Evolutionary conservation across 106 monocot genomes (phyloP).

Genomic region (Phalaenopsis aphrodite): DNA sequence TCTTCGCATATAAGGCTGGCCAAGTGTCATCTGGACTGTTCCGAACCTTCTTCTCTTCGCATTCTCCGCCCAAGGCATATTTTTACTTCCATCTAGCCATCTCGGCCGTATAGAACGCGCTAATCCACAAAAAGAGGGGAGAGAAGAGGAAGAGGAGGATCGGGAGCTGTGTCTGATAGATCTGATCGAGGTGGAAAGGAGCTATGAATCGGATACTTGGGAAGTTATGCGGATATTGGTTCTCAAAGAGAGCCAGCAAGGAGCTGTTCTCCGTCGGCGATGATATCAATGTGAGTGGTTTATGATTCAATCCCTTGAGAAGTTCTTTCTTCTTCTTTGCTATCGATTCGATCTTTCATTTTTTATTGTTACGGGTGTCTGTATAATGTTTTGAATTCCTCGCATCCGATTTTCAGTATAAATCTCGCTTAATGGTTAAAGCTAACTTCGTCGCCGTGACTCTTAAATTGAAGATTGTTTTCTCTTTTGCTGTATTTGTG

Average conservation of each 20-base stretch:
- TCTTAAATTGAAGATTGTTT: no score
- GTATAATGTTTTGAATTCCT: not conserved
- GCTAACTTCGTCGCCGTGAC: not conserved
- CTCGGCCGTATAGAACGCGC: not conserved
- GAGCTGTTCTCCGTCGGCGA: constrained; percentile 54
- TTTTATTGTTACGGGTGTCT: not conserved
- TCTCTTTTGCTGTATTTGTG: not conserved
- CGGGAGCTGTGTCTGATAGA: not conserved
- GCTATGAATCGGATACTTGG: constrained; percentile 47
- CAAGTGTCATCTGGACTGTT: not conserved
- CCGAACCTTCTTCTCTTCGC: not conserved
- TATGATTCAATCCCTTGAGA: not conserved
- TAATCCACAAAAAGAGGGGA: not conserved
- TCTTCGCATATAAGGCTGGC: not conserved
- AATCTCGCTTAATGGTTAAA: not conserved
- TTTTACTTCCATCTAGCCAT: not conserved
- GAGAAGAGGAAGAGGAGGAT: not conserved
- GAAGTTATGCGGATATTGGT: constrained; percentile 47
- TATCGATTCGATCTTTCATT: not conserved
- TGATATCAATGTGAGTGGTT: constrained; percentile 39
- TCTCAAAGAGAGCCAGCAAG: constrained; percentile 39
- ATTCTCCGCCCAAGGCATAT: not conserved
- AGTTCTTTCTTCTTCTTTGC: not conserved
- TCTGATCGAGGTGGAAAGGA: not conserved
- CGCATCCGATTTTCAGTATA: no score